Evolutionary conservation across 2,329 filamentous ascomycete species (phyloP).

Genomic region (Nemania bipapillata): DNA sequence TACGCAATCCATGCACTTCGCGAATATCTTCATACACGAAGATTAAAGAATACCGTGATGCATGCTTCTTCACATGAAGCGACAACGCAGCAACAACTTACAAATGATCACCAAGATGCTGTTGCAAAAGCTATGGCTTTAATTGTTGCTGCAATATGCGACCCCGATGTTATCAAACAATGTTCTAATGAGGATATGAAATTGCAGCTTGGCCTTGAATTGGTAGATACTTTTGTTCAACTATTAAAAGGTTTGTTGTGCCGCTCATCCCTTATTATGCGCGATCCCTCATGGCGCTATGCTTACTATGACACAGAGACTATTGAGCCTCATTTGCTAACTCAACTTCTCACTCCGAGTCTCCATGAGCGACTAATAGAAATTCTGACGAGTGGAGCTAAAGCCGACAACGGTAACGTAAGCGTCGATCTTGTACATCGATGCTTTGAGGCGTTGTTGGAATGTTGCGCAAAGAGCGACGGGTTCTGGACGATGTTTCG

Average conservation of each 20-base stretch:
- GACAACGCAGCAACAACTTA: slow-evolving; percentile 42
- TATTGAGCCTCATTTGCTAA: slow-evolving; percentile 36
- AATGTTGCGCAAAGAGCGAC: slow-evolving; percentile 54
- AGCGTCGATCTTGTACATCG: slow-evolving; percentile 51
- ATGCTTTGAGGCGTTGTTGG: slow-evolving; percentile 56
- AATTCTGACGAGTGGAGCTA: slow-evolving; percentile 41
- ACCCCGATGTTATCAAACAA: slow-evolving; percentile 63
- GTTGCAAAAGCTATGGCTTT: slow-evolving; percentile 62
- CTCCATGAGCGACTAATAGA: slow-evolving; percentile 44
- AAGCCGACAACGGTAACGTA: slow-evolving; percentile 42
- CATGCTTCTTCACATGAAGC: slow-evolving; percentile 42
- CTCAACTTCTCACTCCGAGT: slow-evolving; percentile 40
- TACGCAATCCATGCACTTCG: slow-evolving; percentile 77
- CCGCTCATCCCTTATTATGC: not conserved
- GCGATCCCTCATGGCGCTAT: not conserved
- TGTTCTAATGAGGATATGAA: slow-evolving; percentile 59
- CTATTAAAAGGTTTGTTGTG: slow-evolving; percentile 63
- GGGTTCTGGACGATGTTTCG: slow-evolving; percentile 56
- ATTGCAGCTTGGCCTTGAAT: slow-evolving; percentile 61
- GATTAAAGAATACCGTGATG: slow-evolving; percentile 46
- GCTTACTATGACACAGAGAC: slow-evolving; percentile 47
- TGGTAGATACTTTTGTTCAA: slow-evolving; percentile 67
- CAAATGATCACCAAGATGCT: slow-evolving; percentile 50
- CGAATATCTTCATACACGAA: slow-evolving; percentile 65
- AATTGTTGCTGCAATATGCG: slow-evolving; percentile 69